Percentiles rank a stretch among this genome's conserved stretches.
Evolutionary conservation across 768 basidiomycete genomes (phyloP).

Genomic region (Boletus rex-veris): DNA sequence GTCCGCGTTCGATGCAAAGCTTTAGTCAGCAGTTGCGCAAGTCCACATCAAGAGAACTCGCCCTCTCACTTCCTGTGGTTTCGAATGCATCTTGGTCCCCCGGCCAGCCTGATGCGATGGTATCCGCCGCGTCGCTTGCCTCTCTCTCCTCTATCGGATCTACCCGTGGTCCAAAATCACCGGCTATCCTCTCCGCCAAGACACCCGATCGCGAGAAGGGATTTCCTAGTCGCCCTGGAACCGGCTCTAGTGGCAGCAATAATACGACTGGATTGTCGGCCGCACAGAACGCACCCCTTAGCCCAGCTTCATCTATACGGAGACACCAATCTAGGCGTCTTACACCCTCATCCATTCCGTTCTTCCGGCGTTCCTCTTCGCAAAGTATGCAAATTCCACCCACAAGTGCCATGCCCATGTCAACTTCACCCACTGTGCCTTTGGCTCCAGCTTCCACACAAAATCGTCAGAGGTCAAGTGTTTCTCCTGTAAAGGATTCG

Average conservation of each 20-base stretch:
- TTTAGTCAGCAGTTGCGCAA: constrained; percentile 68
- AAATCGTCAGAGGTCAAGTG: constrained; percentile 40
- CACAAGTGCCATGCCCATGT: constrained; percentile 36
- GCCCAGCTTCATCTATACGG: constrained; percentile 66
- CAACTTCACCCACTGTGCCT: constrained; percentile 52
- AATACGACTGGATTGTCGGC: constrained; percentile 55
- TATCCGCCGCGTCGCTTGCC: constrained; percentile 69
- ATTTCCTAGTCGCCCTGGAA: constrained; percentile 63
- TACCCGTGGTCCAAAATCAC: constrained; percentile 46
- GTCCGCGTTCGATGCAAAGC: constrained; percentile 59
- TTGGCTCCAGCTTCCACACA: constrained; percentile 42
- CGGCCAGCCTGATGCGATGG: constrained; percentile 71
- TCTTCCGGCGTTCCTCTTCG: constrained; percentile 89
- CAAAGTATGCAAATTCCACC: constrained; percentile 76
- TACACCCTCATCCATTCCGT: constrained; percentile 90
- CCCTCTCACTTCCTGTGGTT: constrained; percentile 39
- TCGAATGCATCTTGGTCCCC: constrained; percentile 61
- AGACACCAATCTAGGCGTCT: constrained; percentile 70
- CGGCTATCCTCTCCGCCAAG: constrained; percentile 42
- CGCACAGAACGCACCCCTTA: constrained; percentile 58
- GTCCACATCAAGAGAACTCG: constrained; percentile 64
- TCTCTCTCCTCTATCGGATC: constrained; percentile 76
- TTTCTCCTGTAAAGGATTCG: constrained; percentile 53
- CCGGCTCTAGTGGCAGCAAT: constrained; percentile 74
- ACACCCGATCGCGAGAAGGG: constrained; percentile 58